Base-by-base conservation (phyloP, 345 rosid genomes). In the Barbarea vulgaris region DNA sequence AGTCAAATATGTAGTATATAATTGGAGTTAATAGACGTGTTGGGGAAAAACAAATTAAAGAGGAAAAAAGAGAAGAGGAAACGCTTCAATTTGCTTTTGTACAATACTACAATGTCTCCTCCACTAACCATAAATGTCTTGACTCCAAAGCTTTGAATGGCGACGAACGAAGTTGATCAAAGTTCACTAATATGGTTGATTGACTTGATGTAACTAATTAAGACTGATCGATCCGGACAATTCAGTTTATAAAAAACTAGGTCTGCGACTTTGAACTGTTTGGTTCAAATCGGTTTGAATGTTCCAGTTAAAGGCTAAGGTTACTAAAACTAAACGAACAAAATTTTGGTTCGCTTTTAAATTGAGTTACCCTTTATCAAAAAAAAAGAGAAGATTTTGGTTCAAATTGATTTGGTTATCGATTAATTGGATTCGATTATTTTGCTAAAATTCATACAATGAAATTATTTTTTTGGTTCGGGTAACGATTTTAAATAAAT, bases 31-130 rank as follows among this genome's bases (percentile, higher is more conserved):
- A 70, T 24, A 25, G 12, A 33, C 19, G 75, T 71, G 67, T 48
- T 60, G 34, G 37, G 25, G 6, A 22, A 34, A 42, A 24, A 11
- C n/a, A n/a, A n/a, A 15, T 9, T 14, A 5, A 62, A 51, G n/a
- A 62, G 30, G 17, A 12, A 12, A n/a, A 6, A 33, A 34, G 31
- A 28, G 59, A 19, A 19, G 48, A 33, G 15, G 67, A 48, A 48
- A 60, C 37, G 19, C 60, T 28, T 50, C 25, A 33, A 39, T 52
- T 52, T 44, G 65, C 56, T 14, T 42, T 42, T 56, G 8, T 48
- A 12, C 33, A 60, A 48, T 60, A 34, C 59, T 60, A 34, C 59
- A 50, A 48, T 60, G 59, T 71, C 28, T 60, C 67, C 14, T 72
- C 22, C 4, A 51, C 53, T 63, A 72, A 18, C 69, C 61, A 72